Base-by-base conservation (phyloP, 2,329 filamentous ascomycete species). In the Penicillium hordei region DNA sequence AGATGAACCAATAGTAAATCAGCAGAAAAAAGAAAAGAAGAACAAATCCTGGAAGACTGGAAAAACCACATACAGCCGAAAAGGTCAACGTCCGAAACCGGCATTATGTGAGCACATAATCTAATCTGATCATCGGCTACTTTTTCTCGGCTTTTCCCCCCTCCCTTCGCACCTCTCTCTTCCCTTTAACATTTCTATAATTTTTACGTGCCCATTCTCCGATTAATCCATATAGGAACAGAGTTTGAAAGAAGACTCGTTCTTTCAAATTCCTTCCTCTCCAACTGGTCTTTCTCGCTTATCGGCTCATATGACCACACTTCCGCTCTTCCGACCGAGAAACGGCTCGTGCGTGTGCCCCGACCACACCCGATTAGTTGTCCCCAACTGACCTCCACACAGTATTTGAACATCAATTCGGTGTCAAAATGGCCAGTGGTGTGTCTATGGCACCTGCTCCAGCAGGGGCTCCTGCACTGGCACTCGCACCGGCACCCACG, bases 301-400 rank as follows among this genome's bases (percentile, higher is more conserved):
- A 65, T 64, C 63, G 65, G 65, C 60, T 70, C 61, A 64, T 59
- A 70, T 68, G 69, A 63, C 62, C 65, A 63, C 66, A 65, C 69
- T 68, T 74, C 71, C 71, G 71, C 60, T 69, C 65, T 67, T 72
- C 71, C 71, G 72, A 68, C 68, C 69, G 65, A 68, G 60, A 67
- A 60, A 65, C 68, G 62, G 57, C 61, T 64, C 57, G 64, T 65
- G 65, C 61, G 62, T 69, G 42, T 49, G 46, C 58, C 58, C 63
- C 60, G 65, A 64, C 57, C 51, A 57, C 57, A 57, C 57, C 65
- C 62, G 64, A 65, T 53, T 48, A 53, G 31, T 38, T 60, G 53
- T 60, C 49, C 50, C 55, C 40, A 44, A 46, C 67, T 71, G 58
- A 72, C 62, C 44, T 46, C 52, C 42, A 45, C 27, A n/a, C 58